Percentiles rank a stretch among this genome's conserved stretches.
Evolutionary conservation across 257 asterid species (phyloP).

Genomic region (Ballota nigra): DNA sequence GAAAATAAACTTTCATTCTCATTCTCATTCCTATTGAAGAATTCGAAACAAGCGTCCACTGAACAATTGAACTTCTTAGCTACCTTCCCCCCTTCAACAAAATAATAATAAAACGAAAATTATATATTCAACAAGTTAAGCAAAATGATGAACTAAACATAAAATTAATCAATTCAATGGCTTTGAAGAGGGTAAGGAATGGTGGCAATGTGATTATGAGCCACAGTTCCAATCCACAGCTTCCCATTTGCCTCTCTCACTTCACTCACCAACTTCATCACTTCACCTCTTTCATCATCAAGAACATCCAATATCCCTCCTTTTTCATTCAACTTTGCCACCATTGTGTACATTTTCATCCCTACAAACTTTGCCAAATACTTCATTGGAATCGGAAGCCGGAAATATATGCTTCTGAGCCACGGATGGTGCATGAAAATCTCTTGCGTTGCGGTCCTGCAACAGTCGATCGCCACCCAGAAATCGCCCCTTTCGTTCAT

Average conservation of each 20-base stretch:
- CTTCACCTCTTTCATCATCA: conserved; percentile 75
- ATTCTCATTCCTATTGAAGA: too few relatives aligned
- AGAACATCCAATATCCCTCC: conserved; percentile 84
- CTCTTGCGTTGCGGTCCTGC: conserved; percentile 72
- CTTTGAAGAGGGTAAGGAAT: conserved; percentile 48
- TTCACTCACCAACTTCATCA: conserved; percentile 89
- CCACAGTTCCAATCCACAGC: conserved; percentile 95
- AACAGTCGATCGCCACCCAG: conserved; percentile 94
- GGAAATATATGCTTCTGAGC: conserved; percentile 68
- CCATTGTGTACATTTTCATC: conserved; percentile 70
- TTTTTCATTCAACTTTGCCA: conserved; percentile 48
- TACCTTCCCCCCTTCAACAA: too few relatives aligned
- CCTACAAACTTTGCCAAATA: conserved; percentile 64
- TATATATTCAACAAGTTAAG: too few relatives aligned
- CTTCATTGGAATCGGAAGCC: conserved; percentile 71
- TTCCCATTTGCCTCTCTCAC: conserved; percentile 73
- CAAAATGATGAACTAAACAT: too few relatives aligned
- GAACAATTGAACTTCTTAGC: too few relatives aligned
- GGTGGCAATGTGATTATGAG: conserved; percentile 88
- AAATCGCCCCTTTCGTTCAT: conserved; percentile 62
- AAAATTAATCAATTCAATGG: not conserved
- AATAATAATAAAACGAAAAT: too few relatives aligned
- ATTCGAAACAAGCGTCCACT: too few relatives aligned
- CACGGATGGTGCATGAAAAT: conserved; percentile 56
- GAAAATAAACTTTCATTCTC: too few relatives aligned